Base-by-base conservation (phyloP, 1,284 basidiomycete species). In the Sporisorium exsertum region DNA sequence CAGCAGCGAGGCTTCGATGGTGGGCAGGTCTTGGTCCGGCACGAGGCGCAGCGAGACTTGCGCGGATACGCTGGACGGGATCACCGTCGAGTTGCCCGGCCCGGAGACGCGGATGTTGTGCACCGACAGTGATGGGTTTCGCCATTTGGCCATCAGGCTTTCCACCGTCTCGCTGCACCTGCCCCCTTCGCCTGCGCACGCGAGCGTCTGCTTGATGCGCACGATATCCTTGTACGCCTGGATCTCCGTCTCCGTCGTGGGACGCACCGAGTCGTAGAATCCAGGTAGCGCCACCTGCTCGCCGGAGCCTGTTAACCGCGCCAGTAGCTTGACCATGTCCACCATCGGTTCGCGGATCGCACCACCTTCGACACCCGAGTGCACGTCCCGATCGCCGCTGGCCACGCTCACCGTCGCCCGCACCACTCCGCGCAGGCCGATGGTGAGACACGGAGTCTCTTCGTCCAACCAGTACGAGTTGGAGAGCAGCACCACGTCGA, bases 401-500 rank as follows among this genome's bases (percentile, higher is more conserved):
- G 87, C 52, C 50, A 92, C 92, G 87, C 91, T 89, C 18, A 95
- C 86, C 35, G 90, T 89, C 43, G 92, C 93, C 80, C 93, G 92
- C 0, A 97, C 90, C 2, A 99, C 96, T 0, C 96, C 96, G 54
- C 96, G 90, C 75, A 98, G 87, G 3, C 96, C 96, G 82, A 97
- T 96, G 0, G 95, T 97, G 64, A 98, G 92, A 82, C 95, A 98
- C 0, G 96, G 95, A n/a, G 91, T 91, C 70, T 93, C 91, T 81
- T 97, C 94, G 33, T 92, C 92, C 74, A 98, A 93, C 95, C 96
- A 99, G 18, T 94, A 96, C 35, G 95, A 97, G 84, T 99, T 99
- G 80, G 87, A 87, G 20, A 77, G 64, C 16, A 82, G 62, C 27
- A 85, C 64, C 9, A 80, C 78, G 53, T 84, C 82, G 47, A 84